phyloP scores from a whole-genome alignment of 2,329 filamentous ascomycete species.

The Phyllosticta ampelicida region DNA sequence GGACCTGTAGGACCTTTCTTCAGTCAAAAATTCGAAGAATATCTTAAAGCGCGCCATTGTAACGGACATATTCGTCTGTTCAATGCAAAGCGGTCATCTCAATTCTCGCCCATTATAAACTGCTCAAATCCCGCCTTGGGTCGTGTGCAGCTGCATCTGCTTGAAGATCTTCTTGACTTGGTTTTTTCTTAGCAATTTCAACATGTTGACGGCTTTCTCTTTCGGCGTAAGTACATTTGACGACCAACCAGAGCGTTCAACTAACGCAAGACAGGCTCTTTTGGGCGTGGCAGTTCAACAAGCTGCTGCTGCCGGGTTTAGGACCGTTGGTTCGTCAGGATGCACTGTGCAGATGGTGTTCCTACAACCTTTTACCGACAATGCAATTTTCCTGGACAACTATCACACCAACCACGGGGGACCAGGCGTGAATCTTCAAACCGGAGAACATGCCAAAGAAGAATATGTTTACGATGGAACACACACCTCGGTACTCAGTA shows the following conservation, averaged over 20 bases:
- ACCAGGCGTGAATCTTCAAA: slow-evolving; percentile 10
- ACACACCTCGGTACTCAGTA: slow-evolving; percentile 11
- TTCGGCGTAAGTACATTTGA: background rate
- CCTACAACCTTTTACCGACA: slow-evolving; percentile 12
- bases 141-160: background rate
- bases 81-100: background rate
- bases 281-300: background rate
- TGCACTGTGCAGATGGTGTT: slow-evolving; percentile 12
- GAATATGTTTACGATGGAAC: slow-evolving; percentile 11
- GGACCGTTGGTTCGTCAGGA: slow-evolving; percentile 13
- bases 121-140: background rate
- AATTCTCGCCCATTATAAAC: background rate
- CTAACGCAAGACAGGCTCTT: background rate
- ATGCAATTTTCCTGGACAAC: slow-evolving; percentile 13
- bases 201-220: background rate
- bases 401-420: slow-evolving; percentile 13
- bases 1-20: background rate
- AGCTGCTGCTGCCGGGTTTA: slow-evolving; percentile 10
- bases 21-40: background rate
- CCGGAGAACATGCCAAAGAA: slow-evolving; percentile 9
- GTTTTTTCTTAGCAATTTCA: background rate
- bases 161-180: background rate
- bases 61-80: background rate
- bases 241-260: background rate
- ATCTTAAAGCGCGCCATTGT: background rate